Evolutionary conservation across 345 rosid genomes (phyloP), one percentile per base, ranked within the genome.

Genomic region (Dovyalis caffra): DNA sequence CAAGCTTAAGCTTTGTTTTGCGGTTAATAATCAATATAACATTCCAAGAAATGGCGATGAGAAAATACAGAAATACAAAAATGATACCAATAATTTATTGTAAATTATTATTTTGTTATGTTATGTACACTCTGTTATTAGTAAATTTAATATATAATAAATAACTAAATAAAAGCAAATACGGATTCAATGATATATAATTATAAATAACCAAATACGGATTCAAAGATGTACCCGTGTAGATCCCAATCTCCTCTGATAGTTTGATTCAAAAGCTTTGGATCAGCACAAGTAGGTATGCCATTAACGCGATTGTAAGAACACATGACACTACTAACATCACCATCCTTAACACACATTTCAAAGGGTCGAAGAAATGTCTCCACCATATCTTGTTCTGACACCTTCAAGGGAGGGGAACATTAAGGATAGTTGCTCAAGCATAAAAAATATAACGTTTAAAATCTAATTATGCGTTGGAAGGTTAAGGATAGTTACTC

Each of bases 161-260:
- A 56, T 18, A 56, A 56, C 1, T n/a, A 0, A 21, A 8, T 18
- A 53, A 49, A 15, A 49, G 21, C 18, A 23, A 56, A 56, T n/a
- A n/a, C n/a, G n/a, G n/a, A n/a, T n/a, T n/a, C 61, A 56, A 56
- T 40, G 45, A 11, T 40, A 40, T 40, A n/a, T n/a, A n/a, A n/a
- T n/a, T n/a, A n/a, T n/a, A n/a, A n/a, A n/a, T n/a, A n/a, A n/a
- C n/a, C n/a, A n/a, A n/a, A n/a, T n/a, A n/a, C 11, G 45, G 45
- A 40, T 11, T 40, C 11, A 6, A 57, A 2, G 23, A 9, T 53
- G 3, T 78, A 82, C 89, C 94, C 94, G 25, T 86, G 85, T 5
- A 89, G 85, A 69, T 73, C 78, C 94, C 97, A 89, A 6, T 86
- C 79, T 45, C 72, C 81, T 81, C 88, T 75, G 4, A 87, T 64